Evolutionary conservation across 2,329 filamentous ascomycete species (phyloP), one percentile per base, ranked within the genome.

Genomic region (Ceratocystis albifundus): DNA sequence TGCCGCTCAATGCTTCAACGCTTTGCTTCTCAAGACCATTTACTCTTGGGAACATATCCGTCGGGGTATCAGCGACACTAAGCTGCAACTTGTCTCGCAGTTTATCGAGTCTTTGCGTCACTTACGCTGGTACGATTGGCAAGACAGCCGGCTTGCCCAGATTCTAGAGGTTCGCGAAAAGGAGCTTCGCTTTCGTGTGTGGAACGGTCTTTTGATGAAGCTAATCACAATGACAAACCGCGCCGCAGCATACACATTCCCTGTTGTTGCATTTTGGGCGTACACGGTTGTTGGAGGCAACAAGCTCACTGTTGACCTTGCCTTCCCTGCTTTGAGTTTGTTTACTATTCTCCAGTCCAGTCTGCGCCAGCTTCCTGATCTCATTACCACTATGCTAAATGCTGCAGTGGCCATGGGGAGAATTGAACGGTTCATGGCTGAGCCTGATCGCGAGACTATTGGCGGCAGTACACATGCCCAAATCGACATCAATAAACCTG

Each of bases 21-120:
- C 82, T 0, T 70, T 85, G 0, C 81, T 92, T 20, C 78, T 95
- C 15, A 78, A 79, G 25, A 25, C 53, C 6, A 62, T 65, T 10
- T 67, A 67, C 30, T 48, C 62, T 4, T 86, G 87, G 72, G 90
- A 96, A 73, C 82, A 82, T 66, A 79, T 82, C 28, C 84, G 90
- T n/a, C 82, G 91, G 59, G 77, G 79, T 0, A 86, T 88, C 1
- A 92, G 90, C 0, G 91, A 96, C 72, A 77, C 80, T 28, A 88
- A 92, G 70, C 80, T 95, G 0, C 88, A 96, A 71, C 84, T 88
- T 4, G 89, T 90, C 0, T 87, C 88, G 1, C 90, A 96, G 72
- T 94, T 95, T 68, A 88, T 96, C 64, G 90, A 95, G 74, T 86
- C 89, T 0, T 90, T 94, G 66, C 84, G 90, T 2, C 89, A 93